phyloP scores from a whole-genome alignment of 2,329 filamentous ascomycete genomes.

The Talaromyces pinophilus region DNA sequence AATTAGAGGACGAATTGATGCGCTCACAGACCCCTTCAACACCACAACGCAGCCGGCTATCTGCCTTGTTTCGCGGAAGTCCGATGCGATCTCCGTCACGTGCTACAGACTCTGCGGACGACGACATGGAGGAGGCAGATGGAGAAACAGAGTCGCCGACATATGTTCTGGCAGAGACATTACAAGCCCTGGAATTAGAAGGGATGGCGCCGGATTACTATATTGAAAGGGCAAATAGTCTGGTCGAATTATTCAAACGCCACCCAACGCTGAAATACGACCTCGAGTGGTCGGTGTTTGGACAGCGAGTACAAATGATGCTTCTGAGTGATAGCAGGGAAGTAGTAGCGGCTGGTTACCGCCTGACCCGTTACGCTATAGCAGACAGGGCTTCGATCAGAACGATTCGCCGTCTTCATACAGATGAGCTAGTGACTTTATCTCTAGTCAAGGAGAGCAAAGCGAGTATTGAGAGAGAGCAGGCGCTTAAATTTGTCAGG shows the following conservation, averaged over 20 bases:
- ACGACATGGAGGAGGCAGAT: constrained; percentile 60
- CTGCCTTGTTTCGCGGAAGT: constrained; percentile 59
- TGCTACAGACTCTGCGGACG: constrained; percentile 42
- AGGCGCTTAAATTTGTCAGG: constrained; percentile 93
- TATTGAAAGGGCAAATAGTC: constrained; percentile 83
- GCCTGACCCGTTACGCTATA: constrained; percentile 90
- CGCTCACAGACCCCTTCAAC: constrained; percentile 58
- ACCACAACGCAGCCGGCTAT: constrained; percentile 55
- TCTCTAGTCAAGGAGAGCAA: constrained; percentile 95
- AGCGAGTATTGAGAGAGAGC: constrained; percentile 93
- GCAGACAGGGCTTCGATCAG: constrained; percentile 86
- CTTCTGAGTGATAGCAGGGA: constrained; percentile 93
- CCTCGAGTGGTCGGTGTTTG: constrained; percentile 92
- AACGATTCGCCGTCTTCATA: constrained; percentile 83
- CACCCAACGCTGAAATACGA: constrained; percentile 95
- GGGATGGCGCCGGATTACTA: constrained; percentile 93
- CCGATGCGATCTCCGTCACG: constrained; percentile 55
- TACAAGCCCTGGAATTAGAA: constrained; percentile 84
- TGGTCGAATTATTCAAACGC: constrained; percentile 95
- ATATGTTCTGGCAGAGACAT: constrained; percentile 82
- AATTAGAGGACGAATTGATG: constrained; percentile 62
- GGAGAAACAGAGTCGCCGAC: constrained; percentile 79
- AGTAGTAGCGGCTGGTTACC: constrained; percentile 90
- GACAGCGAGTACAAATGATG: constrained; percentile 91
- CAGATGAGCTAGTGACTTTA: constrained; percentile 86